These are phyloP conservation scores for Penicillium oxalicum DNA, from an alignment of 2,329 filamentous ascomycete species.

Conservation along the genomic window DNA sequence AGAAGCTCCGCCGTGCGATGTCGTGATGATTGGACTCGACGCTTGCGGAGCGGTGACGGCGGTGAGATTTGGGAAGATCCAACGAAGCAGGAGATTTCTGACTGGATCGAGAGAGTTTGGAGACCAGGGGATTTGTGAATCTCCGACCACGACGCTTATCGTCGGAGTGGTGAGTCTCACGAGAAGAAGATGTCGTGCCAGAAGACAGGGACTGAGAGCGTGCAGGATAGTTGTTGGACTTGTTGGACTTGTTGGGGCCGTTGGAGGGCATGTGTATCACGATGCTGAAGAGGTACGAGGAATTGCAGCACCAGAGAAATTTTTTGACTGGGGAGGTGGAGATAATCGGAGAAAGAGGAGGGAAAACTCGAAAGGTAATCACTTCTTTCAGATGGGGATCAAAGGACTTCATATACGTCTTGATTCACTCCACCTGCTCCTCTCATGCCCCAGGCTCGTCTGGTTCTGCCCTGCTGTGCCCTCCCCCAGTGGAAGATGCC, in stretches of 20 bases:
- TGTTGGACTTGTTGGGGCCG: background rate
- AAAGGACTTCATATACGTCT: constrained; percentile 14
- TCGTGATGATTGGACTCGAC: constrained; percentile 8
- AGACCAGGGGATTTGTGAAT: constrained; percentile 11
- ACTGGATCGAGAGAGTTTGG: constrained; percentile 13
- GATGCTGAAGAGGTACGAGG: background rate
- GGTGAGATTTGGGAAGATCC: constrained; percentile 10
- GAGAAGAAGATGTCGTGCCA: constrained; percentile 14
- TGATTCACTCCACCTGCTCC: background rate
- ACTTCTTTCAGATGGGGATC: background rate
- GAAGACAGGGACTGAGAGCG: constrained; percentile 20
- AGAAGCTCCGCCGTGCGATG: constrained; percentile 11
- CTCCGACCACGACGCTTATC: constrained; percentile 11
- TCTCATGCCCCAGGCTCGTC: background rate
- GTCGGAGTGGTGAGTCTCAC: constrained; percentile 11
- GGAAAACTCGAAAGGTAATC: background rate
- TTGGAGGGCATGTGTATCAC: constrained; percentile 16
- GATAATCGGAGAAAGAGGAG: background rate
- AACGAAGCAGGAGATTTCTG: constrained; percentile 21
- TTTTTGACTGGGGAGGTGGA: background rate
- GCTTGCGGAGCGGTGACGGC: constrained; percentile 6
- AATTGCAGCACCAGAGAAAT: background rate
- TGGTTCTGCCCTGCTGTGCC: too few relatives aligned
- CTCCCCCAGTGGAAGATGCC: too few relatives aligned
- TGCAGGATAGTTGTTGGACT: constrained; percentile 7